These are phyloP conservation scores for Neopestalotiopsis clavispora DNA, from an alignment of 2,329 filamentous ascomycete genomes.

Conservation along the genomic window DNA sequence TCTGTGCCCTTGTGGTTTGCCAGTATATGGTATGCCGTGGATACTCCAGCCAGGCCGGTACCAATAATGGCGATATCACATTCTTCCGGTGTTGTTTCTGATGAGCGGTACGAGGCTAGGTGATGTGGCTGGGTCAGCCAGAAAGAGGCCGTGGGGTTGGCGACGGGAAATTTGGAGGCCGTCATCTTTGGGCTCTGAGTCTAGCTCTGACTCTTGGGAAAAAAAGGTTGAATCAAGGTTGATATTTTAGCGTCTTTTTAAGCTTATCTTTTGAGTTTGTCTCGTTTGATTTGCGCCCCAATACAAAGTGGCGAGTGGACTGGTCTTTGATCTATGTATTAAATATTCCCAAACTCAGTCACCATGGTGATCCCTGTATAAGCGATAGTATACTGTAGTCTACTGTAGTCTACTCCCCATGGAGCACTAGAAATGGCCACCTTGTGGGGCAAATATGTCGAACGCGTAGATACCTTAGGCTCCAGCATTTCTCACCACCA, in stretches of 20 bases:
- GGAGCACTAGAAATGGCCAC: background rate
- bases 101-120: constrained; percentile 9
- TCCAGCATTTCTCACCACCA: constrained; percentile 8
- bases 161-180: constrained; percentile 4
- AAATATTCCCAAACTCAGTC: background rate
- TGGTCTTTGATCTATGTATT: background rate
- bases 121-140: constrained; percentile 11
- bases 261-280: background rate
- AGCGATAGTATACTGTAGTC: background rate
- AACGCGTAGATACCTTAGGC: constrained; percentile 14
- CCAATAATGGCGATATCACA: constrained; percentile 15
- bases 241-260: no score
- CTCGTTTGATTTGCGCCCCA: background rate
- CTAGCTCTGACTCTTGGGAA: background rate
- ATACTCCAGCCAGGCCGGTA: background rate
- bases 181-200: background rate
- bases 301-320: no score
- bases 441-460: constrained; percentile 3
- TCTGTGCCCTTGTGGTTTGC: background rate
- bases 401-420: background rate
- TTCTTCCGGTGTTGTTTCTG: constrained; percentile 1
- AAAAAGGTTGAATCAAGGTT: background rate
- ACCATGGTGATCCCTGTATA: background rate
- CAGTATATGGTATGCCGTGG: constrained; percentile 15
- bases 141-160: constrained; percentile 13